Conservation (phyloP, 192 early-diverging fungal genomes). For the Rhizoclosmatium globosum region DNA sequence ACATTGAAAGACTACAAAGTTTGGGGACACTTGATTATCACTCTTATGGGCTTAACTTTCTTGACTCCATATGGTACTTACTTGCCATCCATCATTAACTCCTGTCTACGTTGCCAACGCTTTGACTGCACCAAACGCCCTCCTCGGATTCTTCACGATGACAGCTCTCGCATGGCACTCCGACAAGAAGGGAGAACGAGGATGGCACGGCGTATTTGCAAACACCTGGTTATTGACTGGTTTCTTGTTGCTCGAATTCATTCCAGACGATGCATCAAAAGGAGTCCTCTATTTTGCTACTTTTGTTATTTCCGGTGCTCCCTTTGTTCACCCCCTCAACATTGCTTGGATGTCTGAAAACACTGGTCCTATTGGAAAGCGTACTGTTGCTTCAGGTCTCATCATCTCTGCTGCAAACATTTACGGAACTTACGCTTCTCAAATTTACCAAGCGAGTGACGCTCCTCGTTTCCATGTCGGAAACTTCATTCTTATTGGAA, state of each 20-base stretch:
- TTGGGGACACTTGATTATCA: conserved; percentile 23
- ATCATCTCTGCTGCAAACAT: conserved; percentile 42
- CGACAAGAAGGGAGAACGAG: conserved; percentile 23
- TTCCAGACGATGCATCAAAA: conserved; percentile 20
- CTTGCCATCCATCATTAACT: conserved; percentile 41
- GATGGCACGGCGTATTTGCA: conserved; percentile 28
- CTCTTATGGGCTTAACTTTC: conserved; percentile 21
- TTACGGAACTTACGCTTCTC: conserved; percentile 26
- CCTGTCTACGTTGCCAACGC: background rate
- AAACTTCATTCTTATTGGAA: conserved; percentile 56
- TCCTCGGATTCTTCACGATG: conserved; percentile 31
- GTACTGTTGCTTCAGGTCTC: conserved; percentile 37
- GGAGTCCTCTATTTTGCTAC: conserved; percentile 16
- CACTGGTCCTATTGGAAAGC: conserved; percentile 42
- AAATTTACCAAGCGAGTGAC: conserved; percentile 49
- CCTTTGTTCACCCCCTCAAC: conserved; percentile 39
- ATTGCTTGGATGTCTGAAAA: conserved; percentile 42
- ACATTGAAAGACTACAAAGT: conserved; percentile 40
- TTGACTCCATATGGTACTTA: conserved; percentile 37
- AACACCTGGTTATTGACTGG: conserved; percentile 36
- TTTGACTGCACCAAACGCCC: conserved; percentile 14
- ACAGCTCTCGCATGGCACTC: conserved; percentile 31
- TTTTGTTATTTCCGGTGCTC: conserved; percentile 10
- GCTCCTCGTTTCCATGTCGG: conserved; percentile 60
- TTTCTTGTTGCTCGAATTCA: conserved; percentile 24